Conservation (phyloP, 1,284 basidiomycete genomes). For the Omphalotus olearius region DNA sequence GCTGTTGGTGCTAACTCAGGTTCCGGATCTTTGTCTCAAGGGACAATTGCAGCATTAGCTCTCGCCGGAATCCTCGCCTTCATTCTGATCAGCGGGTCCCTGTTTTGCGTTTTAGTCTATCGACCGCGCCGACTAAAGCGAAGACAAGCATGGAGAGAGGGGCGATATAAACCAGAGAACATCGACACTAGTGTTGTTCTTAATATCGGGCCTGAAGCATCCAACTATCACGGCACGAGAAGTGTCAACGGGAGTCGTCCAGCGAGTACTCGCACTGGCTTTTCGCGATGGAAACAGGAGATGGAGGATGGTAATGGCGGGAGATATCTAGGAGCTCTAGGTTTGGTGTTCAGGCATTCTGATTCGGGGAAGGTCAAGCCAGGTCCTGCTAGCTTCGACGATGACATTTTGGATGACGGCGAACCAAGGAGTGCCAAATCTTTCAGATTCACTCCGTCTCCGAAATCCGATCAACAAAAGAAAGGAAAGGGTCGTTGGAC, state of each 20-base stretch:
- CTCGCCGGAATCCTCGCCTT: constrained; percentile 51
- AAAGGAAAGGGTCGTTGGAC: constrained; percentile 24
- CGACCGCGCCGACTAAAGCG: constrained; percentile 37
- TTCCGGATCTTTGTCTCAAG: constrained; percentile 29
- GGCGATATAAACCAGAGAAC: constrained; percentile 17
- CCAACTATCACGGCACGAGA: not conserved
- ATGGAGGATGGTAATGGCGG: constrained; percentile 23
- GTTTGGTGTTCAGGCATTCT: constrained; percentile 38
- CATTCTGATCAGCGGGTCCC: constrained; percentile 34
- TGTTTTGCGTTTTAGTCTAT: constrained; percentile 39
- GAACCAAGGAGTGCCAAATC: constrained; percentile 13
- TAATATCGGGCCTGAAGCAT: constrained; percentile 17
- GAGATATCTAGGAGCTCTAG: constrained; percentile 27
- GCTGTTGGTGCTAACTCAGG: constrained; percentile 11
- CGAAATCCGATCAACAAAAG: not conserved
- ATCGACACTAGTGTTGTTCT: constrained; percentile 18
- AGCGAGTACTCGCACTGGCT: constrained; percentile 29
- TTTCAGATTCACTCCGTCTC: not conserved
- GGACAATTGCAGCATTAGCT: constrained; percentile 60
- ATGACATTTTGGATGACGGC: constrained; percentile 22
- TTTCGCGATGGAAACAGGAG: constrained; percentile 37
- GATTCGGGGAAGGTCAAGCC: constrained; percentile 18
- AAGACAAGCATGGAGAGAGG: constrained; percentile 20
- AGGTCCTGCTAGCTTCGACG: constrained; percentile 7
- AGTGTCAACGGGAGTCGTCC: constrained; percentile 5